Evolutionary conservation across 2,329 filamentous ascomycete species (phyloP).

Genomic region (Albophoma yamanashiensis): DNA sequence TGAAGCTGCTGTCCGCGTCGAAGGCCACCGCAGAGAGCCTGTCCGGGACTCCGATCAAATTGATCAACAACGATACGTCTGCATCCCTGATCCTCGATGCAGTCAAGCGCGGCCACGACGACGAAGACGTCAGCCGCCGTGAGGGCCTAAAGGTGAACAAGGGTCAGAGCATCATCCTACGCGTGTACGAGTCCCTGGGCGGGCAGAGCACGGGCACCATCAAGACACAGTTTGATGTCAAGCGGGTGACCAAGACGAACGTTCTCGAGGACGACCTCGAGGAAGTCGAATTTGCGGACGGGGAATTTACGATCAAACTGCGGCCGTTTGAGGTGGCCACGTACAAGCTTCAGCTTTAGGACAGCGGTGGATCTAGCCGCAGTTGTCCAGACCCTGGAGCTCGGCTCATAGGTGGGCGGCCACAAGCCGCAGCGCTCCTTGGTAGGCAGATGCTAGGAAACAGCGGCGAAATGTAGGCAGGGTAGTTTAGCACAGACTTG

Average conservation of each 20-base stretch:
- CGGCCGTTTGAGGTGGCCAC: conserved; percentile 81
- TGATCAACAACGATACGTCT: conserved; percentile 45
- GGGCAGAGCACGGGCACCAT: conserved; percentile 67
- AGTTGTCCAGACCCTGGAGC: conserved; percentile 11
- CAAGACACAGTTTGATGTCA: conserved; percentile 56
- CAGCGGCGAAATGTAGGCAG: background rate
- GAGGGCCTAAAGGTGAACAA: conserved; percentile 53
- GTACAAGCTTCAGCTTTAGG: conserved; percentile 51
- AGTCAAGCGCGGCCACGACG: conserved; percentile 87
- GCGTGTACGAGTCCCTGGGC: conserved; percentile 82
- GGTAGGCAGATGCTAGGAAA: background rate
- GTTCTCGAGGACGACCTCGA: conserved; percentile 79
- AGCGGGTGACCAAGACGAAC: conserved; percentile 74
- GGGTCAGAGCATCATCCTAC: conserved; percentile 70
- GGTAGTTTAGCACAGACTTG: background rate
- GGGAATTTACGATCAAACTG: conserved; percentile 52
- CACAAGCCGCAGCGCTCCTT: background rate
- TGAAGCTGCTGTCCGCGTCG: conserved; percentile 30
- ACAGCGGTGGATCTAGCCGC: conserved; percentile 14
- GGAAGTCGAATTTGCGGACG: conserved; percentile 39
- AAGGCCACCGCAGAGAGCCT: conserved; percentile 15
- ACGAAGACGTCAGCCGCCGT: conserved; percentile 57
- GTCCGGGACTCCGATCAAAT: conserved; percentile 42
- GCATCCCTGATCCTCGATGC: conserved; percentile 71
- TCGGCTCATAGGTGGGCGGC: conserved; percentile 4